A percentile compares a stretch with the other conserved stretches of the same genome.
Evolutionary conservation across 2,329 filamentous ascomycete genomes (phyloP).

Genomic region (Pseudogymnoascus pannorum): DNA sequence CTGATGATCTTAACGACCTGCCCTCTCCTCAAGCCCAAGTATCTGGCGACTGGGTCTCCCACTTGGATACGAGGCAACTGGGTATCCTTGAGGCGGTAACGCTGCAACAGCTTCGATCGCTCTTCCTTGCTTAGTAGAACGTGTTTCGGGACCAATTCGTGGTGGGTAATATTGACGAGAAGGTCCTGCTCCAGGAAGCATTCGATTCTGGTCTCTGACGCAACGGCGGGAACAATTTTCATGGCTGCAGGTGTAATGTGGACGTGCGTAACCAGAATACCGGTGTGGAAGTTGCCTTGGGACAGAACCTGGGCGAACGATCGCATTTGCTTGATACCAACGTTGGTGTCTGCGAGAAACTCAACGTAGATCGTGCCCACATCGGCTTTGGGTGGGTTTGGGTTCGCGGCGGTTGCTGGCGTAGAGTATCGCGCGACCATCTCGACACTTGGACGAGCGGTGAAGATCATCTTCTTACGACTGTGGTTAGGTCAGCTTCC

Average conservation of each 20-base stretch:
- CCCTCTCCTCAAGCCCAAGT: constrained; percentile 80
- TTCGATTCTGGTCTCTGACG: constrained; percentile 74
- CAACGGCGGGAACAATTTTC: constrained; percentile 74
- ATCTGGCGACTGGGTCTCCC: constrained; percentile 86
- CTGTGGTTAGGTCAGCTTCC: constrained; percentile 38
- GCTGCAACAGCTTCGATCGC: constrained; percentile 74
- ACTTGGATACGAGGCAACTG: constrained; percentile 89
- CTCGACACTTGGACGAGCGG: constrained; percentile 70
- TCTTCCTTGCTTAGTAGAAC: constrained; percentile 84
- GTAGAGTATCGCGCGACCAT: constrained; percentile 84
- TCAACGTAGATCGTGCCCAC: constrained; percentile 90
- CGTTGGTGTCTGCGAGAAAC: constrained; percentile 71
- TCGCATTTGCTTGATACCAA: constrained; percentile 90
- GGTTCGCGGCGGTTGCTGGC: constrained; percentile 59
- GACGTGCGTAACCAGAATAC: constrained; percentile 80
- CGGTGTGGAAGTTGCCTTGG: constrained; percentile 75
- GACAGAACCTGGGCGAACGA: constrained; percentile 77
- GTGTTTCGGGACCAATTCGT: constrained; percentile 93
- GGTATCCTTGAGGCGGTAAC: constrained; percentile 95
- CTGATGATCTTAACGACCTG: constrained; percentile 98
- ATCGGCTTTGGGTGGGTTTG: constrained; percentile 59
- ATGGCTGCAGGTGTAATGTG: constrained; percentile 79
- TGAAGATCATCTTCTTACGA: constrained; percentile 78
- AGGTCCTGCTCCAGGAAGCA: constrained; percentile 94
- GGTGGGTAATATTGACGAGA: constrained; percentile 95